Evolutionary conservation across 495 filamentous ascomycete genomes (phyloP).

Genomic region (Tuber calosporum): DNA sequence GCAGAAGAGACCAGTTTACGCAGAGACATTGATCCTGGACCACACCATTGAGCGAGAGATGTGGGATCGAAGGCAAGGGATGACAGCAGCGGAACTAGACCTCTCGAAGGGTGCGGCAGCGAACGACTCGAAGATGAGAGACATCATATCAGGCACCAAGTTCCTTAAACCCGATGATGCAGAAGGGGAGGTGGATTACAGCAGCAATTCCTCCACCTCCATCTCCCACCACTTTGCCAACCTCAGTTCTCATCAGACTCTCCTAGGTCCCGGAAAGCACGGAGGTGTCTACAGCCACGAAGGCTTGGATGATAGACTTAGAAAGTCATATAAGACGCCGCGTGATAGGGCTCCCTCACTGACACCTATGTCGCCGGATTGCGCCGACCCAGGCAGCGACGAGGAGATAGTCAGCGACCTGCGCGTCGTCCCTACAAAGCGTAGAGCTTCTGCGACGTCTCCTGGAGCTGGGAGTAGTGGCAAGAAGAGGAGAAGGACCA

Average conservation of each 20-base stretch:
- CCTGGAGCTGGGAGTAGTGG: not conserved
- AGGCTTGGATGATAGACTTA: not conserved
- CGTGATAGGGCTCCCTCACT: not conserved
- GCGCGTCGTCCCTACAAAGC: not conserved
- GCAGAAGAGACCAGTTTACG: conserved; percentile 69
- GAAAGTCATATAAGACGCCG: not conserved
- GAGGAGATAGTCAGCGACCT: not conserved
- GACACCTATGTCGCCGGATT: not conserved
- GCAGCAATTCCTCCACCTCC: conserved; percentile 41
- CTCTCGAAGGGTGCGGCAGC: conserved; percentile 60
- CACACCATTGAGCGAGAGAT: conserved; percentile 83
- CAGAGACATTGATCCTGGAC: conserved; percentile 77
- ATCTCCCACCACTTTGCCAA: conserved; percentile 43
- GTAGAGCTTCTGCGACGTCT: not conserved
- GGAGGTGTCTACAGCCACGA: conserved; percentile 25
- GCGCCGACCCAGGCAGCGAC: not conserved
- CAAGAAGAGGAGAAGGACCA: not conserved
- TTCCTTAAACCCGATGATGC: conserved; percentile 54
- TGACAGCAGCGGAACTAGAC: conserved; percentile 68
- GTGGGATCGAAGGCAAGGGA: conserved; percentile 61
- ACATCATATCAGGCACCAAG: conserved; percentile 66
- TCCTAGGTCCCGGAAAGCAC: conserved; percentile 51
- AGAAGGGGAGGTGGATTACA: conserved; percentile 46
- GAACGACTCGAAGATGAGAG: conserved; percentile 68
- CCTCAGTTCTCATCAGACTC: conserved; percentile 49